Percentiles rank a stretch among this genome's conserved stretches.
These are phyloP conservation scores for Xylaria multiplex DNA, from an alignment of 2,329 filamentous ascomycete species.

Conservation along the genomic window DNA sequence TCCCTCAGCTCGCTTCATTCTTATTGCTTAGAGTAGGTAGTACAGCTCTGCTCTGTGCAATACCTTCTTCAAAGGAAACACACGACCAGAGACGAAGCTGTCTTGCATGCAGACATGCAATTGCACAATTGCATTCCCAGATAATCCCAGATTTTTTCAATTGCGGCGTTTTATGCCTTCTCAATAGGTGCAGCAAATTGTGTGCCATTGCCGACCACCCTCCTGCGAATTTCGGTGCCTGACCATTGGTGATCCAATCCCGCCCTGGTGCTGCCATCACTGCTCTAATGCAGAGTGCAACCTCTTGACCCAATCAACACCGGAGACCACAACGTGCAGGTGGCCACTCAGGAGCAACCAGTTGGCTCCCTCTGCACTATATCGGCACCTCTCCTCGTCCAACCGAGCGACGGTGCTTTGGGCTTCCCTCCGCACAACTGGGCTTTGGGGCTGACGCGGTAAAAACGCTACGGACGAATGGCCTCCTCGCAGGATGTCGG, in stretches of 20 bases:
- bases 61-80: background rate
- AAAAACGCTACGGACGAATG: conserved; percentile 46
- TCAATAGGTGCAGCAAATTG: conserved; percentile 26
- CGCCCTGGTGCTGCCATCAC: conserved; percentile 46
- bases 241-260: conserved; percentile 43
- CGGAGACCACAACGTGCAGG: conserved; percentile 40
- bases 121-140: conserved; percentile 1
- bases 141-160: background rate
- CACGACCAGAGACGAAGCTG: conserved; percentile 11
- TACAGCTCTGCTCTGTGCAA: background rate
- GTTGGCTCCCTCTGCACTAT: conserved; percentile 48
- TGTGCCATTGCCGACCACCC: conserved; percentile 42
- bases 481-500: conserved; percentile 45
- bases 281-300: conserved; percentile 48
- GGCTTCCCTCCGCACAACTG: conserved; percentile 43
- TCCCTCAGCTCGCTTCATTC: conserved; percentile 23
- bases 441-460: conserved; percentile 45
- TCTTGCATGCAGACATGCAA: conserved; percentile 1
- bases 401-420: conserved; percentile 43
- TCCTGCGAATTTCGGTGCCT: conserved; percentile 40
- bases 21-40: background rate
- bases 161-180: conserved; percentile 18
- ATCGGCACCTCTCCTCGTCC: conserved; percentile 44
- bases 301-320: conserved; percentile 47
- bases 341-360: conserved; percentile 51